Percentiles rank a stretch among this genome's conserved stretches.
These are phyloP conservation scores for Dactylellina drechsleri DNA, from an alignment of 2,329 filamentous ascomycete genomes.

Conservation along the genomic window DNA sequence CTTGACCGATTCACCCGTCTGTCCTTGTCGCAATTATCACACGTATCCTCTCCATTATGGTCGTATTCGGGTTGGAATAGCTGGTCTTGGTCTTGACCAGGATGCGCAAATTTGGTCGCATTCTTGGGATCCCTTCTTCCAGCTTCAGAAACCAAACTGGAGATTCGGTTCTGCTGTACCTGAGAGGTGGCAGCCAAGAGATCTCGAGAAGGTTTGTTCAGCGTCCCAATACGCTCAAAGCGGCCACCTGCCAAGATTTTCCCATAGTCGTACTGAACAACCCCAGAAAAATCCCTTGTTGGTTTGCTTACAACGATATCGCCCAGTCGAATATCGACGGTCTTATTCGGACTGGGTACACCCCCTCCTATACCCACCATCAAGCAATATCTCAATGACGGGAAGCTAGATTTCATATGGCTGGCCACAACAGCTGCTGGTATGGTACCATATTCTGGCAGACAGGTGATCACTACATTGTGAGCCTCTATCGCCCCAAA, in stretches of 20 bases:
- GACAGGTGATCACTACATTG: slow-evolving; percentile 31
- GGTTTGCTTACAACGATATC: slow-evolving; percentile 37
- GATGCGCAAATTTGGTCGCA: neutral
- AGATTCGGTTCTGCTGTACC: slow-evolving; percentile 11
- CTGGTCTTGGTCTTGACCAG: slow-evolving; percentile 9
- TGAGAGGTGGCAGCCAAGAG: slow-evolving; percentile 21
- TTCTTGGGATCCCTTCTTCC: neutral
- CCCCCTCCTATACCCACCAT: slow-evolving; percentile 47
- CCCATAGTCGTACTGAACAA: slow-evolving; percentile 41
- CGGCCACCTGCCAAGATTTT: slow-evolving; percentile 2
- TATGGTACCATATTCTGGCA: slow-evolving; percentile 14
- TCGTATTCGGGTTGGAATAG: slow-evolving; percentile 28
- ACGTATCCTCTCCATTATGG: slow-evolving; percentile 7
- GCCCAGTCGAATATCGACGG: slow-evolving; percentile 26
- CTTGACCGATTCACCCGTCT: neutral
- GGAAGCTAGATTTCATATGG: slow-evolving; percentile 31
- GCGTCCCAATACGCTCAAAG: slow-evolving; percentile 5
- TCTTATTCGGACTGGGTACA: slow-evolving; percentile 8
- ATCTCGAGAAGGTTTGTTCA: slow-evolving; percentile 22
- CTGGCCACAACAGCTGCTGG: slow-evolving; percentile 8
- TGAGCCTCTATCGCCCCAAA: slow-evolving; percentile 21
- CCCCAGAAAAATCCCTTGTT: neutral
- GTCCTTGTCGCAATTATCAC: slow-evolving; percentile 6
- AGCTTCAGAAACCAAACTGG: neutral
- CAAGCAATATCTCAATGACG: slow-evolving; percentile 16